These are phyloP conservation scores for Rhodocollybia butyracea DNA, from an alignment of 768 basidiomycete genomes.

Conservation along the genomic window DNA sequence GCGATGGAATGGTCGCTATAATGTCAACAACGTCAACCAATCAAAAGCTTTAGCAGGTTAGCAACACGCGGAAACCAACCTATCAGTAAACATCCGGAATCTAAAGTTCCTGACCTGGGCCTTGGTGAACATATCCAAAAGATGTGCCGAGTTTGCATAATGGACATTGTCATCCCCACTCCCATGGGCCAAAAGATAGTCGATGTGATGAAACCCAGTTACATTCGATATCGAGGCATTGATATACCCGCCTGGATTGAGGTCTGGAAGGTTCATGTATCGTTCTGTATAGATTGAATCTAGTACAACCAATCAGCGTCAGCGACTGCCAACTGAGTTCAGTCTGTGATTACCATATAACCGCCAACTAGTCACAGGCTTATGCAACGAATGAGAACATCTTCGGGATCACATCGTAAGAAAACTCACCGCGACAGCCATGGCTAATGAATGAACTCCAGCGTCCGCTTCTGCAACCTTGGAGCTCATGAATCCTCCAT, in stretches of 20 bases:
- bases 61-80: slow-evolving; percentile 39
- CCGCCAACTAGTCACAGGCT: slow-evolving; percentile 89
- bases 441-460: slow-evolving; percentile 85
- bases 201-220: slow-evolving; percentile 75
- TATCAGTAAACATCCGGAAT: slow-evolving; percentile 98
- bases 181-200: slow-evolving; percentile 88
- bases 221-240: slow-evolving; percentile 88
- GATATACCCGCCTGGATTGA: slow-evolving; percentile 85
- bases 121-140: slow-evolving; percentile 90
- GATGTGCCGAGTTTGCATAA: slow-evolving; percentile 83
- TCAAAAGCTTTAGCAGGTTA: slow-evolving; percentile 14
- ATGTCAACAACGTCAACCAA: slow-evolving; percentile 12
- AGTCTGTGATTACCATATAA: slow-evolving; percentile 53
- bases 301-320: slow-evolving; percentile 21
- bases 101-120: slow-evolving; percentile 69
- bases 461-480: slow-evolving; percentile 91
- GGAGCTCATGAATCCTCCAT: slow-evolving; percentile 93
- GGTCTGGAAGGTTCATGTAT: slow-evolving; percentile 84
- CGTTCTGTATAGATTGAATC: slow-evolving; percentile 98
- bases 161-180: slow-evolving; percentile 98
- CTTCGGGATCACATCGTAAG: background rate
- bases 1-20: slow-evolving; percentile 77
- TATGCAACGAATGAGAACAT: slow-evolving; percentile 10
- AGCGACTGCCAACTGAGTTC: slow-evolving; percentile 1
- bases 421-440: slow-evolving; percentile 78